Conservation (phyloP, 2,329 filamentous ascomycete genomes). For the Diaporthe caulivora region DNA sequence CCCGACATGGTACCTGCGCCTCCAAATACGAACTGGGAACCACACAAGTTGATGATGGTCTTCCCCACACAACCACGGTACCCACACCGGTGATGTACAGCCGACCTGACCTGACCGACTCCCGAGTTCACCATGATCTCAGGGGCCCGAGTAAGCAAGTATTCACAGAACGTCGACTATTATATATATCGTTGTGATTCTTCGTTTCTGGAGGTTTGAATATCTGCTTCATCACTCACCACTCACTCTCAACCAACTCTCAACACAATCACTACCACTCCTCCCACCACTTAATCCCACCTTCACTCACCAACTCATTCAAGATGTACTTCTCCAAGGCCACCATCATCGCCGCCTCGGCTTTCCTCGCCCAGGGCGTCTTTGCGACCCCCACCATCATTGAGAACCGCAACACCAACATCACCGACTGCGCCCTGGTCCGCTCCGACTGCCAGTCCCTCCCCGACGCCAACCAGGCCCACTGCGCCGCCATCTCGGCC, state of each 20-base stretch:
- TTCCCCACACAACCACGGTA: constrained; percentile 5
- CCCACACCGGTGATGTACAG: constrained; percentile 20
- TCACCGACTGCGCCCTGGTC: constrained; percentile 2
- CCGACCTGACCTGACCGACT: constrained; percentile 22
- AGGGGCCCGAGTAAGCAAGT: background rate
- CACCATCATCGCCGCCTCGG: constrained; percentile 32
- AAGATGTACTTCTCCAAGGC: constrained; percentile 36
- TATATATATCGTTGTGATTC: constrained; percentile 16
- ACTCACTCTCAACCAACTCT: constrained; percentile 2
- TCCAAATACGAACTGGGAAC: constrained; percentile 14
- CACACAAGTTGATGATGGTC: constrained; percentile 21
- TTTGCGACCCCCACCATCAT: background rate
- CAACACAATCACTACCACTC: constrained; percentile 2
- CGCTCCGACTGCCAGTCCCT: constrained; percentile 6
- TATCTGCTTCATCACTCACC: constrained; percentile 24
- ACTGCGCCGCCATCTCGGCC: background rate
- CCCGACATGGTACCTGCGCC: constrained; percentile 19
- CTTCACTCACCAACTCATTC: constrained; percentile 18
- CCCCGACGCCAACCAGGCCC: constrained; percentile 14
- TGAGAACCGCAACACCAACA: background rate
- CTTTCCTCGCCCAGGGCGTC: constrained; percentile 23
- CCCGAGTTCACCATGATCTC: constrained; percentile 25
- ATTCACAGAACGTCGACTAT: background rate
- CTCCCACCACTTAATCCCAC: background rate
- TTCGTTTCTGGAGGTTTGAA: background rate